Evolutionary conservation across 208 protist genomes (phyloP).

Genomic region (Acanthamoeba divionensis): DNA sequence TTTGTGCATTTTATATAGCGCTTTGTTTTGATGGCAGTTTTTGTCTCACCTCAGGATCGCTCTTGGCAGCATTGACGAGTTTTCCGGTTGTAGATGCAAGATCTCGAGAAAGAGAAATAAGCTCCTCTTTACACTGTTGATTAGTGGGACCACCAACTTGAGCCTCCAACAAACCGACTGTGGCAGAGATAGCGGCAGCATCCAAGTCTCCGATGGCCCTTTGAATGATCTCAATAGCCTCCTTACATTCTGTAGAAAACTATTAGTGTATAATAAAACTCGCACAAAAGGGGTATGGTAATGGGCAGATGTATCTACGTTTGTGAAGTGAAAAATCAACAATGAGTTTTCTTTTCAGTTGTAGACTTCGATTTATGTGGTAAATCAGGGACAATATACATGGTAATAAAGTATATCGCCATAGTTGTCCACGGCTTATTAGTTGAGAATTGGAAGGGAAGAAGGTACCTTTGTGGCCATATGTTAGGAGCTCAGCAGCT

Average conservation of each 20-base stretch:
- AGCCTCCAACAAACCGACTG: slow-evolving; percentile 65
- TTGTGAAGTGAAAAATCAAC: neutral
- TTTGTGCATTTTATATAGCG: slow-evolving; percentile 15
- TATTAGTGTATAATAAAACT: too few species aligned
- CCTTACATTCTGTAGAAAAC: slow-evolving; percentile 54
- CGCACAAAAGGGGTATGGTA: neutral
- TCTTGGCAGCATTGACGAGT: slow-evolving; percentile 56
- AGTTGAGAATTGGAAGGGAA: neutral
- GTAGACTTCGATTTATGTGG: neutral
- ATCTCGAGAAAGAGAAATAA: slow-evolving; percentile 45
- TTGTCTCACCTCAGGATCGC: slow-evolving; percentile 36
- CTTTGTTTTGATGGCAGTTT: slow-evolving; percentile 5
- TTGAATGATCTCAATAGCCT: slow-evolving; percentile 69
- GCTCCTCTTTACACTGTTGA: slow-evolving; percentile 51
- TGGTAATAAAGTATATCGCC: too few species aligned
- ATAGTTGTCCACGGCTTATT: too few species aligned
- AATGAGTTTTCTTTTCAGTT: neutral
- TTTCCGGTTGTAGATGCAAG: slow-evolving; percentile 4
- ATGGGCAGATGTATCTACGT: neutral
- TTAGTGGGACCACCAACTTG: slow-evolving; percentile 47
- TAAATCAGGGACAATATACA: too few species aligned
- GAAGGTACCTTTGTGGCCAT: slow-evolving; percentile 36
- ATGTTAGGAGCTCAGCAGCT: slow-evolving; percentile 44
- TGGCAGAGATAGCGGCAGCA: slow-evolving; percentile 65
- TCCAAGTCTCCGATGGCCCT: slow-evolving; percentile 67